phyloP scores from a whole-genome alignment of 192 early-diverging fungal genomes.

The Coemansia umbellata region DNA sequence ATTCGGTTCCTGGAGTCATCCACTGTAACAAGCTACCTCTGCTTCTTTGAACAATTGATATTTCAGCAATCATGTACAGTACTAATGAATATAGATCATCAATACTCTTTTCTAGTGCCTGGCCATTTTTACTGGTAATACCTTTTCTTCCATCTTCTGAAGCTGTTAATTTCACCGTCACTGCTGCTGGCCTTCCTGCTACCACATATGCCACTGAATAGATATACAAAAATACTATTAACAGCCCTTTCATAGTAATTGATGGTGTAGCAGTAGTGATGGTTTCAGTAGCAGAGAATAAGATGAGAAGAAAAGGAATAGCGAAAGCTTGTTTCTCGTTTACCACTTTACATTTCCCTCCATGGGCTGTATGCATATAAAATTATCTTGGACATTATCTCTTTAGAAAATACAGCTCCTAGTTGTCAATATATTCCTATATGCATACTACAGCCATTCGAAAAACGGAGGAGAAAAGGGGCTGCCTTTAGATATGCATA shows the following conservation, averaged over 20 bases:
- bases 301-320: background rate
- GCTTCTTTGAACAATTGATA: background rate
- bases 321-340: too few relatives aligned
- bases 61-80: slow-evolving; percentile 2
- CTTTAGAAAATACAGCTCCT: too few relatives aligned
- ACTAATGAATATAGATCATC: slow-evolving; percentile 3
- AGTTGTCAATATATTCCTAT: too few relatives aligned
- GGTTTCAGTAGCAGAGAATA: background rate
- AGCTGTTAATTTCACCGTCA: too few relatives aligned
- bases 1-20: slow-evolving; percentile 32
- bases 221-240: background rate
- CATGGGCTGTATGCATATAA: too few relatives aligned
- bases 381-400: too few relatives aligned
- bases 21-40: slow-evolving; percentile 1
- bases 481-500: too few relatives aligned
- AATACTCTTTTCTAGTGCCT: background rate
- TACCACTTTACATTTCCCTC: too few relatives aligned
- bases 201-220: background rate
- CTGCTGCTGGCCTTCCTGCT: background rate
- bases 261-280: background rate
- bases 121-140: background rate
- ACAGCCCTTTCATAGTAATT: background rate
- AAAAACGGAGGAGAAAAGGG: too few relatives aligned
- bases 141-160: background rate
- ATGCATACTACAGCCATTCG: too few relatives aligned